phyloP scores from a whole-genome alignment of 2,329 filamentous ascomycete species.

The Thermomyces lanuginosus region DNA sequence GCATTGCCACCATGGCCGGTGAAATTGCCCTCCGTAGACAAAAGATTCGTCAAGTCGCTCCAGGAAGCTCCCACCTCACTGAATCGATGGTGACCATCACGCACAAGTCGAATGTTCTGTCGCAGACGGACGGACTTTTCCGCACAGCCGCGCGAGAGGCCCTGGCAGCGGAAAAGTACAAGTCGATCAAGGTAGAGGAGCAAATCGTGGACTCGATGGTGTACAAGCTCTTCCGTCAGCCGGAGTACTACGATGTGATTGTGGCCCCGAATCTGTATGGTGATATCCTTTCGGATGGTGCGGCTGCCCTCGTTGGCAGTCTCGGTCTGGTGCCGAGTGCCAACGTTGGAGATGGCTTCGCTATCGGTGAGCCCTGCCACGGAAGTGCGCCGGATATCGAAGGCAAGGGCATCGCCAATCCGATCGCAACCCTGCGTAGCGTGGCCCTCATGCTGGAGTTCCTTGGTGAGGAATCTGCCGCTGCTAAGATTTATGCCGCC shows the following conservation, averaged over 20 bases:
- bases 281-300: slow-evolving; percentile 89
- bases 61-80: slow-evolving; percentile 38
- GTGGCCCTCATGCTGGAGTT: slow-evolving; percentile 95
- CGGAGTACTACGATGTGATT: slow-evolving; percentile 88
- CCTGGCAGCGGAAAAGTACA: slow-evolving; percentile 50
- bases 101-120: slow-evolving; percentile 95
- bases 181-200: slow-evolving; percentile 60
- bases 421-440: slow-evolving; percentile 83
- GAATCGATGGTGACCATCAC: slow-evolving; percentile 79
- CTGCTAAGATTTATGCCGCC: slow-evolving; percentile 75
- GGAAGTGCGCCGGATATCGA: slow-evolving; percentile 91
- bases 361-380: slow-evolving; percentile 96
- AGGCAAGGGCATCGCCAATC: slow-evolving; percentile 85
- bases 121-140: slow-evolving; percentile 93
- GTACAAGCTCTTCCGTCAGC: slow-evolving; percentile 97
- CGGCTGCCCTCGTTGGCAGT: slow-evolving; percentile 80
- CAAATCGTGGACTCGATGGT: slow-evolving; percentile 99
- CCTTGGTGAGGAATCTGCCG: slow-evolving; percentile 69
- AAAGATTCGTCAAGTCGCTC: slow-evolving; percentile 48
- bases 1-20: slow-evolving; percentile 85
- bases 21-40: slow-evolving; percentile 83
- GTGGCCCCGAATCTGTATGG: slow-evolving; percentile 96
- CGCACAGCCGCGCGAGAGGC: slow-evolving; percentile 60
- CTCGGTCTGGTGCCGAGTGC: slow-evolving; percentile 85
- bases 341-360: slow-evolving; percentile 87